A percentile compares a stretch with the other conserved stretches of the same genome.
Conservation (phyloP, 2,329 filamentous ascomycete species). For the Aspergillus sp. region DNA sequence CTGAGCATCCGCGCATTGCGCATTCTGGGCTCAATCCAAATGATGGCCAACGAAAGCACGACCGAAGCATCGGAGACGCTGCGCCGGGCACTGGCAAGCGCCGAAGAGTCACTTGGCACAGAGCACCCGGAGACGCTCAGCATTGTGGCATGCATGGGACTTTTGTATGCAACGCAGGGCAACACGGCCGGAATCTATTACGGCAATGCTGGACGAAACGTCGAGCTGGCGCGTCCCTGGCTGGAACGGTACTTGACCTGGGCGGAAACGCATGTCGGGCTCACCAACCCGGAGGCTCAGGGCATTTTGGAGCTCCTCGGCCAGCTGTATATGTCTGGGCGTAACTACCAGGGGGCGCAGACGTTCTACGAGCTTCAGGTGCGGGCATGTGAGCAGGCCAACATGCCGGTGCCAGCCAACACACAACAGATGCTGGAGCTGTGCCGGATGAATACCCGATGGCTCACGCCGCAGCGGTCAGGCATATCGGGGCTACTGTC, state of each 20-base stretch:
- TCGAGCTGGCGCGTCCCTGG: constrained; percentile 25
- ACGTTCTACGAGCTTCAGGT: constrained; percentile 25
- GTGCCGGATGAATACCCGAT: constrained; percentile 22
- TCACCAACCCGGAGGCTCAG: constrained; percentile 20
- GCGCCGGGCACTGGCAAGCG: constrained; percentile 26
- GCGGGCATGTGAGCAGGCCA: constrained; percentile 11
- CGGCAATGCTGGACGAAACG: background rate
- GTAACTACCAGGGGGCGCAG: constrained; percentile 24
- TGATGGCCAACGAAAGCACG: constrained; percentile 14
- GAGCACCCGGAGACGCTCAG: constrained; percentile 26
- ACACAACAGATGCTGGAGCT: constrained; percentile 19
- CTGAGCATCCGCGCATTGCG: constrained; percentile 23
- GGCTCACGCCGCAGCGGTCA: constrained; percentile 6
- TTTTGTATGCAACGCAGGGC: constrained; percentile 26
- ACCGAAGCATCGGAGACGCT: constrained; percentile 26
- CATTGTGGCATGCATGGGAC: constrained; percentile 26
- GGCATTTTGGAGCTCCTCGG: constrained; percentile 21
- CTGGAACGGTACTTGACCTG: constrained; percentile 26
- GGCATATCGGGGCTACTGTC: constrained; percentile 20
- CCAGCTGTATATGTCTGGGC: constrained; percentile 19
- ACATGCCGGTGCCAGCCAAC: constrained; percentile 10
- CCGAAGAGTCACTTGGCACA: constrained; percentile 24
- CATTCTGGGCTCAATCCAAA: constrained; percentile 20
- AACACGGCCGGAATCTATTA: background rate
- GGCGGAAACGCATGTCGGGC: constrained; percentile 22